A percentile compares a stretch with the other conserved stretches of the same genome.
Conservation (phyloP, 1,139 yeast species). For the Hyphopichia fennica region DNA sequence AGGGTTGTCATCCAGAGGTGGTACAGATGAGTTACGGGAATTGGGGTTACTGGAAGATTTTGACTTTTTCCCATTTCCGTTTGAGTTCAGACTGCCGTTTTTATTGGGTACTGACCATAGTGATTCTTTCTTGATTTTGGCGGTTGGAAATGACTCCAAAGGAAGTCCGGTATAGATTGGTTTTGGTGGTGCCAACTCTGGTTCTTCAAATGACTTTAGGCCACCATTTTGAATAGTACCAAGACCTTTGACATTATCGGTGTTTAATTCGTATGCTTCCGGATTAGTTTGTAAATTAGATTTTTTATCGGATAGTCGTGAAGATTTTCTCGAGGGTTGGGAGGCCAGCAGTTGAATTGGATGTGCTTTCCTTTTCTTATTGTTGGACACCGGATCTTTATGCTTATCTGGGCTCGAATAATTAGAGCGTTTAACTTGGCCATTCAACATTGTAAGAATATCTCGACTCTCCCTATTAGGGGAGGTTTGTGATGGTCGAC, state of each 20-base stretch:
- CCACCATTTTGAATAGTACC: constrained; percentile 14
- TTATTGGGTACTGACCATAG: constrained; percentile 38
- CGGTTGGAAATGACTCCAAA: constrained; percentile 59
- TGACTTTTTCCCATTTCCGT: background rate
- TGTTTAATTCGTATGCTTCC: constrained; percentile 6
- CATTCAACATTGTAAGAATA: background rate
- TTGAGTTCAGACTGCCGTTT: constrained; percentile 7
- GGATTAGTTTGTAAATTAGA: constrained; percentile 11
- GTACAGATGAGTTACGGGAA: constrained; percentile 5
- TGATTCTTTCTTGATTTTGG: constrained; percentile 52
- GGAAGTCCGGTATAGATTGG: constrained; percentile 68
- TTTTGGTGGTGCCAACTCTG: constrained; percentile 50
- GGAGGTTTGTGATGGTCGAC: background rate
- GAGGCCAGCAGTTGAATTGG: background rate
- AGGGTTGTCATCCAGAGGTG: background rate
- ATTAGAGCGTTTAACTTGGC: background rate
- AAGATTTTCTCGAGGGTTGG: constrained; percentile 4
- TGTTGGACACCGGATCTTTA: background rate
- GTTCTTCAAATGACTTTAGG: constrained; percentile 49
- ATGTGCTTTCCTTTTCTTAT: background rate
- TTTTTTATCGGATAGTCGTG: constrained; percentile 4
- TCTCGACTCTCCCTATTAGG: background rate
- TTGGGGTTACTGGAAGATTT: constrained; percentile 4
- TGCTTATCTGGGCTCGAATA: background rate
- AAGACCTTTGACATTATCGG: background rate